Conservation (phyloP, 2,329 filamentous ascomycete genomes). For the Raffaelea ambrosiae region DNA sequence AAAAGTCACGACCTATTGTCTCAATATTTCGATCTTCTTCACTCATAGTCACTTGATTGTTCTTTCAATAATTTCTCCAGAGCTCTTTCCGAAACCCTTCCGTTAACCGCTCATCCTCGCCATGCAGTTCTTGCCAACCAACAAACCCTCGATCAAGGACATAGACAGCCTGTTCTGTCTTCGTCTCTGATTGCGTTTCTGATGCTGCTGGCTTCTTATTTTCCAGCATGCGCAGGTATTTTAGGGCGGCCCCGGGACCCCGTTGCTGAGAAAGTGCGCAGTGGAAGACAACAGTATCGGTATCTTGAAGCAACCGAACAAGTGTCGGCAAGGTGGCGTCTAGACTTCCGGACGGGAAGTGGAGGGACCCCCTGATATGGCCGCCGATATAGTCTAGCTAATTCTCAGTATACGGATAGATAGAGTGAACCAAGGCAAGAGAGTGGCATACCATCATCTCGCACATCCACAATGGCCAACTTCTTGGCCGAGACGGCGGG, state of each 20-base stretch:
- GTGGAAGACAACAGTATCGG: conserved; percentile 85
- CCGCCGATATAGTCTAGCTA: conserved; percentile 80
- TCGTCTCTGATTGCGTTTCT: too few relatives aligned
- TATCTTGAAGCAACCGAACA: conserved; percentile 66
- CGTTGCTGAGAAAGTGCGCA: conserved; percentile 87
- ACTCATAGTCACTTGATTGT: too few relatives aligned
- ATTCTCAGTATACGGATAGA: neutral
- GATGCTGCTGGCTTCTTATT: neutral
- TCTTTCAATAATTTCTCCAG: conserved; percentile 51
- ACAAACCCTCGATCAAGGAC: conserved; percentile 79
- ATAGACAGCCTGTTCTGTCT: conserved; percentile 63
- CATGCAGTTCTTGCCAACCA: conserved; percentile 81
- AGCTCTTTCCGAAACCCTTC: conserved; percentile 78
- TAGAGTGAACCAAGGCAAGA: neutral
- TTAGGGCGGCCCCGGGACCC: conserved; percentile 74
- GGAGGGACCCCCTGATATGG: conserved; percentile 70
- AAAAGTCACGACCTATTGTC: too few relatives aligned
- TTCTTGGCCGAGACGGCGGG: conserved; percentile 27
- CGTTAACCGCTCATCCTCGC: conserved; percentile 69
- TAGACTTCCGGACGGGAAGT: conserved; percentile 66
- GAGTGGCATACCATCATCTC: conserved; percentile 60
- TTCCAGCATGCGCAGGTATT: conserved; percentile 63
- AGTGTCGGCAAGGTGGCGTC: conserved; percentile 74
- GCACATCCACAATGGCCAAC: conserved; percentile 78
- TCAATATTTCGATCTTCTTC: neutral